Evolutionary conservation across 495 filamentous ascomycete species (phyloP), one percentile per base, ranked within the genome.

Genomic region (Trichoderma reesei): DNA sequence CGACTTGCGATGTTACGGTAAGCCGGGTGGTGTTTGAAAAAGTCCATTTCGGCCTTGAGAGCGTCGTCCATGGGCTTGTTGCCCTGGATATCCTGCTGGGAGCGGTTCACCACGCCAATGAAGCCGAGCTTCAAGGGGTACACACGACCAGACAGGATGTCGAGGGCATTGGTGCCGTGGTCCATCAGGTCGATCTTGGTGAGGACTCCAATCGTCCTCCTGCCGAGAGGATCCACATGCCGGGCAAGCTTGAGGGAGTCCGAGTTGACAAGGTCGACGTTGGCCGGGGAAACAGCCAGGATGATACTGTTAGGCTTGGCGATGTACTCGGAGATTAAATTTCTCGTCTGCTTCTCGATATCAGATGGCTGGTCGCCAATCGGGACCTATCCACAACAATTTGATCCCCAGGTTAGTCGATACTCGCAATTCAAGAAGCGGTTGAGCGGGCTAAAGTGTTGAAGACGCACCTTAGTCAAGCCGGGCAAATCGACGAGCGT

Each of bases 161-260:
- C 94, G 66, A 99, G 80, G 3, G 94, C 95, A 72, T 99, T 99
- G 61, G 94, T 99, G 48, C 94, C 94, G 72, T 99, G 94, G 71
- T 99, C 94, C 94, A 99, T 99, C 41, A 99, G 80, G 73, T 99
- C 94, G 67, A 98, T 81, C 76, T 99, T 99, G 18, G 94, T 98
- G 64, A 99, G 82, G 59, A 99, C 95, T 54, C 94, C 94, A 69
- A 99, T 98, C 9, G 94, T 99, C 73, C 94, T 86, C 70, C 90
- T 84, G 38, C 94, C 95, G 75, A 96, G 89, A 14, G 94, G 89
- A 75, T 99, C 94, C 59, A 99, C 94, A 84, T 98, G 91, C 26
- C 94, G 85, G 64, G 94, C 94, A 61, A 99, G 89, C 74, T 99
- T 99, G 67, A 99, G 78, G 10, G 94, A 92, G 75, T 99, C 94